Conservation (phyloP, 2,329 filamentous ascomycete species). For the Cytospora paraplurivora region DNA sequence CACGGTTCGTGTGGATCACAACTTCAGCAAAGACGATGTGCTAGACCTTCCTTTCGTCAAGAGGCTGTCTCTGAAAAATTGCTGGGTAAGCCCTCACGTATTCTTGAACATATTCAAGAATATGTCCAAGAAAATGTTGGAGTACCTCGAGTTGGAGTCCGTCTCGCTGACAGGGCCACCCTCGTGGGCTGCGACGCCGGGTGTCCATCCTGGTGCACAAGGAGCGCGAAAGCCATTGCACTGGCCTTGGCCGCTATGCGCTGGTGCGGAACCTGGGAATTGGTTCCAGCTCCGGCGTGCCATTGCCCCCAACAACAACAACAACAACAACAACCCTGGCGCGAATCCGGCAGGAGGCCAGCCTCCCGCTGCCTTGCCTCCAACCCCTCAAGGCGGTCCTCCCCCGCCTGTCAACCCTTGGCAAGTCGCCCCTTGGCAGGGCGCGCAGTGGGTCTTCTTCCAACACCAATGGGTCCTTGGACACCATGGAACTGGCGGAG, state of each 20-base stretch:
- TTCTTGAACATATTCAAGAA: conserved; percentile 53
- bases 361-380: neutral
- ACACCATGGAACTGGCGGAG: conserved; percentile 9
- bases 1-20: conserved; percentile 36
- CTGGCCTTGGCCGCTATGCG: conserved; percentile 32
- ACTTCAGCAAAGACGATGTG: conserved; percentile 39
- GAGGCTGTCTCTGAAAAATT: conserved; percentile 66
- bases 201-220: conserved; percentile 22
- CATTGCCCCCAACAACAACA: neutral
- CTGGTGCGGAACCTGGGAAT: conserved; percentile 24
- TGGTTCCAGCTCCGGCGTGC: conserved; percentile 25
- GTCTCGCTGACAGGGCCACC: conserved; percentile 62
- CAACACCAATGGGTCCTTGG: neutral
- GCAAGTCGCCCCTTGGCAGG: neutral
- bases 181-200: conserved; percentile 25
- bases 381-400: neutral
- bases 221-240: conserved; percentile 1
- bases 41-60: conserved; percentile 59
- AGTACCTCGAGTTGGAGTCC: conserved; percentile 61
- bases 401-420: neutral
- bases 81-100: conserved; percentile 65
- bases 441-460: neutral
- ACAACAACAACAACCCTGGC: neutral
- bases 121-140: conserved; percentile 51
- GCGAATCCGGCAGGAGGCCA: neutral